phyloP scores from a whole-genome alignment of 371 early-diverging fungal species.

The Caulochytrium protostelioides region DNA sequence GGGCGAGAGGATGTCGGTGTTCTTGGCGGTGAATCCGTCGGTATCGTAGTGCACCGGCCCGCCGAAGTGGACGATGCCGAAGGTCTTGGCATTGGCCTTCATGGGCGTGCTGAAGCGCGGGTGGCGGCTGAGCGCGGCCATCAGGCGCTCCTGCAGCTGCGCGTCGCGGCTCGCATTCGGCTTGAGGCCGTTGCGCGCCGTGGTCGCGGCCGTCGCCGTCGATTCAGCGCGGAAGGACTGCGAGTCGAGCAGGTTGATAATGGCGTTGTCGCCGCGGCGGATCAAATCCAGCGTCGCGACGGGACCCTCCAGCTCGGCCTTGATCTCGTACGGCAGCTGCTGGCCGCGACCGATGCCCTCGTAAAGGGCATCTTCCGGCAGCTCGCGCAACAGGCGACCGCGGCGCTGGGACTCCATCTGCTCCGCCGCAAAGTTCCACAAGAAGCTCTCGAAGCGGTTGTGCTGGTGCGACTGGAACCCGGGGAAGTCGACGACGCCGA shows the following conservation, averaged over 20 bases:
- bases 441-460: constrained; percentile 47
- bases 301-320: no score
- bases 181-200: constrained; percentile 11
- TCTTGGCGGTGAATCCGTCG: constrained; percentile 45
- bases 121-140: constrained; percentile 3
- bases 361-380: constrained; percentile 22
- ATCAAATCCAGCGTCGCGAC: no score
- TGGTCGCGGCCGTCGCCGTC: constrained; percentile 6
- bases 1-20: constrained; percentile 44
- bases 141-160: constrained; percentile 2
- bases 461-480: constrained; percentile 9
- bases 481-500: constrained; percentile 17
- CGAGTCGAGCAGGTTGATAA: no score
- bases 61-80: constrained; percentile 59
- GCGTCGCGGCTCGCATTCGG: constrained; percentile 1
- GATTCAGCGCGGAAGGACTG: no score
- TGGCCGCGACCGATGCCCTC: no score
- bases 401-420: constrained; percentile 45
- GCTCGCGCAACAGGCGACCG: constrained; percentile 43
- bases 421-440: constrained; percentile 60
- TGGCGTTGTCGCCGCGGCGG: no score
- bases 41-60: constrained; percentile 49
- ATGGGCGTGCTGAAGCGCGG: constrained; percentile 8
- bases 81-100: constrained; percentile 10
- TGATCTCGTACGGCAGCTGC: no score